Evolutionary conservation across 2,329 filamentous ascomycete genomes (phyloP).

Genomic region (Talaromyces sp.): DNA sequence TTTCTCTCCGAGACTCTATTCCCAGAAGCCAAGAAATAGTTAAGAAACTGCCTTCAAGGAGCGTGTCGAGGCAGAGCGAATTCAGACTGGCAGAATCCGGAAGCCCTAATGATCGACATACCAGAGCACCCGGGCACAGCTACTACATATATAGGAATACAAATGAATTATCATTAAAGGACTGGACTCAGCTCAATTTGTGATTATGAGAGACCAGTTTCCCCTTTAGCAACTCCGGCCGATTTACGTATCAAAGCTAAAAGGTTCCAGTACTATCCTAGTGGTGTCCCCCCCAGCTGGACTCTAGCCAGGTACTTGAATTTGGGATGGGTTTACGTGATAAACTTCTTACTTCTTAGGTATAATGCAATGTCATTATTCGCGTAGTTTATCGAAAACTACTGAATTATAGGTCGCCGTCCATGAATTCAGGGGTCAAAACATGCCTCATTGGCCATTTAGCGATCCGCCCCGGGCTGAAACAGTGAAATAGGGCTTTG

Average conservation of each 20-base stretch:
- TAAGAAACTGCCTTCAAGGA: not conserved
- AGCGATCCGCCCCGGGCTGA: conserved; percentile 2
- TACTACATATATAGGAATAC: conserved; percentile 4
- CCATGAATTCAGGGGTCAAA: not conserved
- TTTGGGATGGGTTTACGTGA: not conserved
- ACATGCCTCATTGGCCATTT: not conserved
- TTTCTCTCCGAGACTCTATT: not conserved
- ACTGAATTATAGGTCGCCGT: not conserved
- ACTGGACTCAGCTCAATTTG: not conserved
- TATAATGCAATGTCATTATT: conserved; percentile 1
- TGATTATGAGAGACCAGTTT: conserved; percentile 11
- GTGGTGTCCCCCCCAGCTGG: not conserved
- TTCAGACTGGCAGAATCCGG: conserved; percentile 15
- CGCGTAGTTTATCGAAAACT: not conserved
- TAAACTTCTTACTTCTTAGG: not conserved
- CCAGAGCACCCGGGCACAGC: conserved; percentile 3
- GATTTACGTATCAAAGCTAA: conserved; percentile 2
- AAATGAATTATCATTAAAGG: not conserved
- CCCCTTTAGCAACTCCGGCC: conserved; percentile 11
- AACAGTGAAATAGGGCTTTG: conserved; percentile 11
- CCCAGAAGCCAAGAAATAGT: not conserved
- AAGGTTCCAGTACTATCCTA: not conserved
- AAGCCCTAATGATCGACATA: conserved; percentile 10
- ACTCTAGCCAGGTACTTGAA: not conserved
- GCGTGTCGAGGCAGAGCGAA: not conserved